These are phyloP conservation scores for Borovskyia barvae DNA, from an alignment of 208 protist genomes.

Conservation along the genomic window DNA sequence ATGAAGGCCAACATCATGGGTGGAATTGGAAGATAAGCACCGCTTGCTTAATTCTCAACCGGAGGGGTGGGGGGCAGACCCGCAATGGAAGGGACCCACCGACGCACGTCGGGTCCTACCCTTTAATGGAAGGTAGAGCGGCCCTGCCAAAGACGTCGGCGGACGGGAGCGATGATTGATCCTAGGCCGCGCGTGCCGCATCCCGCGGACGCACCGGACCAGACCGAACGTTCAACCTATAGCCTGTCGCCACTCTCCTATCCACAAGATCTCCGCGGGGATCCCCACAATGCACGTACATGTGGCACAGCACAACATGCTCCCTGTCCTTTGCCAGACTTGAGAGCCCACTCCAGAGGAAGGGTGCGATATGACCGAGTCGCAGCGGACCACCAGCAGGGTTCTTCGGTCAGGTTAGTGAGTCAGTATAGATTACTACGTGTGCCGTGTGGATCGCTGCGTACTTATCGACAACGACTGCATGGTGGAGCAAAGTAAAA, in stretches of 20 bases:
- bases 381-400: neutral
- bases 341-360: neutral
- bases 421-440: neutral
- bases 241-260: neutral
- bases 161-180: neutral
- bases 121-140: neutral
- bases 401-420: neutral
- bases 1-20: neutral
- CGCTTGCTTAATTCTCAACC: neutral
- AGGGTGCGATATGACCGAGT: neutral
- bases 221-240: neutral
- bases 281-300: neutral
- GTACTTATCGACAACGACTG: too few species aligned
- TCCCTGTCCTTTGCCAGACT: neutral
- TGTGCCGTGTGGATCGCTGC: too few species aligned
- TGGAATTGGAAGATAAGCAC: neutral
- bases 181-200: neutral
- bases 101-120: neutral
- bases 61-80: conserved; percentile 2
- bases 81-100: neutral
- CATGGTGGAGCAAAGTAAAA: too few species aligned
- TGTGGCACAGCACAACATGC: neutral
- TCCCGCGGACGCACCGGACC: neutral
- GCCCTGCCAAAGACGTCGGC: neutral
- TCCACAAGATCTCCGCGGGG: neutral